phyloP scores from a whole-genome alignment of 2,329 filamentous ascomycete species.

The Erysiphe pulchra region DNA sequence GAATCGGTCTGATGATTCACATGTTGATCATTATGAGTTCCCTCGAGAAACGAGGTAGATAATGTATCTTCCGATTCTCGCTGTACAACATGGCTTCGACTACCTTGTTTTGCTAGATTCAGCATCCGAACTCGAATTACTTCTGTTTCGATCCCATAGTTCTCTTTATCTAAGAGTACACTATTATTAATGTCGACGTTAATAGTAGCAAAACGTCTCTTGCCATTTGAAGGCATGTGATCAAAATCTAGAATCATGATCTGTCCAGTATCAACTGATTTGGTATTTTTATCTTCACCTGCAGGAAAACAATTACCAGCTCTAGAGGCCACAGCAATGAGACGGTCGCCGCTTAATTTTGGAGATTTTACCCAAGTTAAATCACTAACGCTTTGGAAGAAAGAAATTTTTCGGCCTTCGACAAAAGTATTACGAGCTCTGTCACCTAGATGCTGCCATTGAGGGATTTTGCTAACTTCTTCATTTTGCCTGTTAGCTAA shows the following conservation, averaged over 20 bases:
- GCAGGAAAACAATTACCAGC: constrained; percentile 30
- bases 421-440: constrained; percentile 45
- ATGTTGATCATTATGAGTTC: constrained; percentile 6
- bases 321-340: constrained; percentile 50
- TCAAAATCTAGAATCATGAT: constrained; percentile 51
- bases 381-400: constrained; percentile 37
- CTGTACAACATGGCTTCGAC: not conserved
- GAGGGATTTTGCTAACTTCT: constrained; percentile 21
- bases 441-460: constrained; percentile 45
- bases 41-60: constrained; percentile 1
- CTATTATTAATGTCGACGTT: constrained; percentile 40
- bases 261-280: constrained; percentile 56
- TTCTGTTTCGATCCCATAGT: not conserved
- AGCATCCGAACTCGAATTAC: not conserved
- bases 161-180: not conserved
- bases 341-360: constrained; percentile 23
- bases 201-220: constrained; percentile 32
- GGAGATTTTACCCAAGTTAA: constrained; percentile 44
- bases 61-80: not conserved
- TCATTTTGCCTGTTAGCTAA: constrained; percentile 7
- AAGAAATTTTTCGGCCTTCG: constrained; percentile 35
- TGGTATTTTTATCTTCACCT: constrained; percentile 39
- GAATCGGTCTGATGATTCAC: not conserved
- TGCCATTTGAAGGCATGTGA: constrained; percentile 30
- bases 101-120: not conserved